Base-by-base conservation (phyloP, 208 protist genomes). In the Leishmania tarentolae region DNA sequence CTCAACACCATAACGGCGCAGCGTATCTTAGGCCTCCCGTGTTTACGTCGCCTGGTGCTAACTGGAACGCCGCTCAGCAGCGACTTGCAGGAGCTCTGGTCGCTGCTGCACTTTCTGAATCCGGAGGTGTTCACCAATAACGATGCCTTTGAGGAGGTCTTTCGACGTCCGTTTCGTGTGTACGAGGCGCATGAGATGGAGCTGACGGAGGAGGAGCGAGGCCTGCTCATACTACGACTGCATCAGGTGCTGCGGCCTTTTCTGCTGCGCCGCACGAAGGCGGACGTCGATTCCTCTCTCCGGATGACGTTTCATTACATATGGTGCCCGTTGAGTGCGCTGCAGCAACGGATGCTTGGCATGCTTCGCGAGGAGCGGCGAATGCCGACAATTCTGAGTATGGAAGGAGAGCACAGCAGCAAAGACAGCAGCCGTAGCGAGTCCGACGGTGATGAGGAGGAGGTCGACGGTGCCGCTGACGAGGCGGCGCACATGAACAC, bases 21-120 rank as follows among this genome's bases (percentile, higher is more conserved):
- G 46, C 74, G 70, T 61, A 91, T 95, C 40, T 42, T 90, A 17
- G 17, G 35, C 7, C 57, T 95, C 3, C 83, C 76, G 28, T 87
- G 75, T 52, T 47, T n/a, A 37, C 85, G 90, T 59, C 90, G 98
- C 28, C 80, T 99, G 37, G 91, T 99, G 31, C 86, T 99, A 35
- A 99, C 97, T 28, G 98, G 99, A 35, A 99, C 99, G 42, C 99
- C 99, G 11, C 83, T 99, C 50, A 98, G 99, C 91, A 99, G 99
- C 89, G 99, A 99, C 88, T 77, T 99, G 69, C 93, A 98, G 71
- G 99, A 99, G 90, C 88, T 99, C 50, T 99, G 99, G 98, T 93
- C 99, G 37, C 88, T 99, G 59, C 92, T 99, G 46, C 98, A 99
- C 87, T 99, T 99, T 85, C 86, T 99, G 9, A 95, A 99, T 42